Percentiles rank a stretch among this genome's conserved stretches.
phyloP scores from a whole-genome alignment of 2,329 filamentous ascomycete genomes.

The Domatiomyces catenatus region DNA sequence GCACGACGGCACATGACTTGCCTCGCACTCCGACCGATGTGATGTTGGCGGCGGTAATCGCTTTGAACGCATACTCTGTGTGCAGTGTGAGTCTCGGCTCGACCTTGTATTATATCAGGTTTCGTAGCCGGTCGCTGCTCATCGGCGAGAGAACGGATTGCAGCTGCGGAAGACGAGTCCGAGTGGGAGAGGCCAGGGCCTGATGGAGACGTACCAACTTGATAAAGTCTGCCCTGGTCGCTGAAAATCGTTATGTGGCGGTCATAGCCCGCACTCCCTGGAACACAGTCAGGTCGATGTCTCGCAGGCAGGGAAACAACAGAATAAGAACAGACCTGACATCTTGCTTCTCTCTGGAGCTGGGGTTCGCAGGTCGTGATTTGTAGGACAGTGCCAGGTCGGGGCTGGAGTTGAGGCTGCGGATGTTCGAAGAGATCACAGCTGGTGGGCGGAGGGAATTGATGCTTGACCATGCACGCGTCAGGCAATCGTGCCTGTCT shows the following conservation, averaged over 20 bases:
- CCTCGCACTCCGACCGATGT: conserved; percentile 91
- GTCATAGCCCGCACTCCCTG: conserved; percentile 81
- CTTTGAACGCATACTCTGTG: conserved; percentile 99
- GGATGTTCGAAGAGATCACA: background rate
- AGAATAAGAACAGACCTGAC: conserved; percentile 26
- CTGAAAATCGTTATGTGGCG: conserved; percentile 99
- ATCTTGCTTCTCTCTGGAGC: conserved; percentile 20
- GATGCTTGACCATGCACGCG: background rate
- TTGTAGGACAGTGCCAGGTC: background rate
- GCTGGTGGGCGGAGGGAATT: background rate
- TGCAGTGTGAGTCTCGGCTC: background rate
- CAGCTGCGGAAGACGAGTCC: background rate
- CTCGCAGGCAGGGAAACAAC: background rate
- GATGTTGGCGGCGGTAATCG: conserved; percentile 97
- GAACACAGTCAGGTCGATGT: conserved; percentile 16
- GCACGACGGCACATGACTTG: conserved; percentile 90
- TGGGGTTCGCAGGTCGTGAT: background rate
- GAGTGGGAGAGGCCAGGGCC: background rate
- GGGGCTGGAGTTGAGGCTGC: background rate
- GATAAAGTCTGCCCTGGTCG: conserved; percentile 92
- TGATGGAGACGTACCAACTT: conserved; percentile 67
- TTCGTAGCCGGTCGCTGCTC: too few relatives aligned
- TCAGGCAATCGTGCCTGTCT: background rate
- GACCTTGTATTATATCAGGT: background rate
- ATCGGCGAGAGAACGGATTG: background rate